Conservation (phyloP, 495 filamentous ascomycete species). For the Massariosphaeria phaeospora region DNA sequence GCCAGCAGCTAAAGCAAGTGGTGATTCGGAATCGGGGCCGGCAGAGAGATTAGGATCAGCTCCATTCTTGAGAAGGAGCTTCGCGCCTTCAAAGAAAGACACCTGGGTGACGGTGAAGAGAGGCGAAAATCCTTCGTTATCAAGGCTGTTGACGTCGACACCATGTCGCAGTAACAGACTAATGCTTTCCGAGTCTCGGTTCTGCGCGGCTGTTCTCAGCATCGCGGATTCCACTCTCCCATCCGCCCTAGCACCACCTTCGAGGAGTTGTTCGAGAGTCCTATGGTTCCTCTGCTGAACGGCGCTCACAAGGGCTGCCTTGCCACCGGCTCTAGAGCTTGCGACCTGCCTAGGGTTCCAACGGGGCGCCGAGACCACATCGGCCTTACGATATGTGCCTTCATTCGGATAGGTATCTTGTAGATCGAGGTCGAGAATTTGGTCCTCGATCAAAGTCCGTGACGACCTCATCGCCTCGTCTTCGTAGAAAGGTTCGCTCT, state of each 20-base stretch:
- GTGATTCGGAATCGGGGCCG: conserved; percentile 41
- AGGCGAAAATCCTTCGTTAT: conserved; percentile 43
- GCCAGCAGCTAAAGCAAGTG: conserved; percentile 41
- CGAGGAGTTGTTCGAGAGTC: conserved; percentile 49
- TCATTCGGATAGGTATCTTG: conserved; percentile 6
- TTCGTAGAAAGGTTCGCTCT: neutral
- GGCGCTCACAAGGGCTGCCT: conserved; percentile 41
- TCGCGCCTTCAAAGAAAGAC: conserved; percentile 44
- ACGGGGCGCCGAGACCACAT: conserved; percentile 39
- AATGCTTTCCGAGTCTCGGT: conserved; percentile 46
- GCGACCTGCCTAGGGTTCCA: conserved; percentile 41
- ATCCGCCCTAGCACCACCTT: conserved; percentile 49
- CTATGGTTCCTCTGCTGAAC: conserved; percentile 42
- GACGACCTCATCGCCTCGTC: neutral
- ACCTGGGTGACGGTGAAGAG: conserved; percentile 44
- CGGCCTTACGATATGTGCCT: conserved; percentile 29
- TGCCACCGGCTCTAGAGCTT: conserved; percentile 36
- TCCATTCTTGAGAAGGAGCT: conserved; percentile 48
- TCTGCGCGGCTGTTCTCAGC: conserved; percentile 44
- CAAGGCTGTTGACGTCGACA: conserved; percentile 45
- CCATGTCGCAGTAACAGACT: conserved; percentile 49
- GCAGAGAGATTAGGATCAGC: conserved; percentile 48
- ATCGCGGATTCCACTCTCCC: conserved; percentile 29
- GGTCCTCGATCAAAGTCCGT: conserved; percentile 7
- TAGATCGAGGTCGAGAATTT: neutral